These are phyloP conservation scores for Opeltia flavorubescens DNA, from an alignment of 495 filamentous ascomycete species.

Conservation along the genomic window DNA sequence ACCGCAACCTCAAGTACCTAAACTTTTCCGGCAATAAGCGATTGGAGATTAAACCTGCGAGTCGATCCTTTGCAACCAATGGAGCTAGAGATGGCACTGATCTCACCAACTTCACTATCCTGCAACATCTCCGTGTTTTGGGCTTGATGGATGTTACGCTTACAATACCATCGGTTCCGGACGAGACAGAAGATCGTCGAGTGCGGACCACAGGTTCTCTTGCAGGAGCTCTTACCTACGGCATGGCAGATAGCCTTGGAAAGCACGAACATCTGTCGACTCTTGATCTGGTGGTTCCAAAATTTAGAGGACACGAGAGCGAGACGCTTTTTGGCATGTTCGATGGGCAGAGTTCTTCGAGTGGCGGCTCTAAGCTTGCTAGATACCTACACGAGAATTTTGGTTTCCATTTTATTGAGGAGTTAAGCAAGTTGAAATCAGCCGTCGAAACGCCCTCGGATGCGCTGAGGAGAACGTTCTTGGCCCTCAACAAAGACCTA, in stretches of 20 bases:
- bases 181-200: conserved; percentile 88
- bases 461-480: conserved; percentile 73
- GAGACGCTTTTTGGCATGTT: conserved; percentile 90
- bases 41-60: conserved; percentile 80
- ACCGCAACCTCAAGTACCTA: conserved; percentile 82
- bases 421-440: conserved; percentile 55
- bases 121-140: conserved; percentile 74
- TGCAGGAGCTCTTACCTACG: conserved; percentile 77
- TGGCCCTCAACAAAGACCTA: conserved; percentile 86
- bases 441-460: conserved; percentile 58
- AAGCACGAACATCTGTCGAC: conserved; percentile 89
- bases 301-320: conserved; percentile 78
- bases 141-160: conserved; percentile 98
- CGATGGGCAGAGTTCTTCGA: conserved; percentile 75
- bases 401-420: conserved; percentile 63
- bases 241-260: conserved; percentile 95
- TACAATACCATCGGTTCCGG: conserved; percentile 79
- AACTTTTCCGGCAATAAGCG: conserved; percentile 97
- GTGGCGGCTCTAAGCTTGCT: conserved; percentile 82
- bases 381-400: conserved; percentile 96
- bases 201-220: conserved; percentile 89
- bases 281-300: conserved; percentile 93
- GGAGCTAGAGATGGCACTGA: conserved; percentile 41
- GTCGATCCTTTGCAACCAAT: conserved; percentile 38
- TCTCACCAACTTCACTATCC: conserved; percentile 79